A percentile compares a stretch with the other conserved stretches of the same genome.
Conservation (phyloP, 768 basidiomycete genomes). For the Megacollybia marginata region DNA sequence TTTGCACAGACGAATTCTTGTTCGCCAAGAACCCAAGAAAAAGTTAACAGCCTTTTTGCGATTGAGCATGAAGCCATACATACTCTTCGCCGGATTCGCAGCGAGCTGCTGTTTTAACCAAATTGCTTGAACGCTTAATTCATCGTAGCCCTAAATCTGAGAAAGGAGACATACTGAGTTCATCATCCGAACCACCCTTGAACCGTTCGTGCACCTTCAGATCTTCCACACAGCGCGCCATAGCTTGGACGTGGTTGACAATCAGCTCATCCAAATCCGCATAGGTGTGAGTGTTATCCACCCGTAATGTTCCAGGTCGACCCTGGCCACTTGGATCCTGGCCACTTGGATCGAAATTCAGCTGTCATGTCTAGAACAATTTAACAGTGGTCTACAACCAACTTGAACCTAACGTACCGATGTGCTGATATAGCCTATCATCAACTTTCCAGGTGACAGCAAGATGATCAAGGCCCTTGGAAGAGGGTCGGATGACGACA, state of each 20-base stretch:
- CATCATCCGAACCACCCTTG: conserved; percentile 80
- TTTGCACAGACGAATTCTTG: too few relatives aligned
- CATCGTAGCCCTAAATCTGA: too few relatives aligned
- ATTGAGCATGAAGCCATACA: too few relatives aligned
- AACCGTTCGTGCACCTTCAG: conserved; percentile 94
- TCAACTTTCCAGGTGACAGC: too few relatives aligned
- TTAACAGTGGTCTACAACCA: too few relatives aligned
- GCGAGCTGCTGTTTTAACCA: too few relatives aligned
- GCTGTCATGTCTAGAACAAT: too few relatives aligned
- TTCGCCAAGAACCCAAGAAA: conserved; percentile 78
- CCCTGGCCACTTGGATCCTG: conserved; percentile 65
- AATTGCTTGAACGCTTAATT: too few relatives aligned
- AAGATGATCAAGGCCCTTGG: conserved; percentile 87
- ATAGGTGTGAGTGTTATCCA: conserved; percentile 76
- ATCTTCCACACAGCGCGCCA: conserved; percentile 89
- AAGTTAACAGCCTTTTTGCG: conserved; percentile 89
- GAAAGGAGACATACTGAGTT: conserved; percentile 90
- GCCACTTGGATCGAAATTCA: conserved; percentile 75
- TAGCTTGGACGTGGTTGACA: conserved; percentile 93
- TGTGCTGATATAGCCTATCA: conserved; percentile 91
- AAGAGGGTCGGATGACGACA: conserved; percentile 93
- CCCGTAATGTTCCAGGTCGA: conserved; percentile 55
- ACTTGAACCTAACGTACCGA: conserved; percentile 57
- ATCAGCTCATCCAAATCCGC: conserved; percentile 95
- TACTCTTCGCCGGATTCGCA: too few relatives aligned